Conservation (phyloP, 108 stramenopile genomes). For the Skeletonema menzelii region DNA sequence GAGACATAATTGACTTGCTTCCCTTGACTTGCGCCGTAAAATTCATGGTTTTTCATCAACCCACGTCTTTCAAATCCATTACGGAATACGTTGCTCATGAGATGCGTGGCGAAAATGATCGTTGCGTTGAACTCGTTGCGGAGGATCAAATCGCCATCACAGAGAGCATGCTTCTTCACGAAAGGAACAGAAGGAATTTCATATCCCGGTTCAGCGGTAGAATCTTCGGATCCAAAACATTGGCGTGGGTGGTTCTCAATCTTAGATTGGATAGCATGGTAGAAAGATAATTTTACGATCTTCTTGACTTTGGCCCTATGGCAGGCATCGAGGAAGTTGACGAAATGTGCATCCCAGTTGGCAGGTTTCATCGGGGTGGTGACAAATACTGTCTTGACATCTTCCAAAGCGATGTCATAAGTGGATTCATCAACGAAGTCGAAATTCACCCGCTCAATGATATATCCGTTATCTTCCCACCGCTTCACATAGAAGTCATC, state of each 20-base stretch:
- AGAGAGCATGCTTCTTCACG: conserved; percentile 43
- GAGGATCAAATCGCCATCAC: conserved; percentile 37
- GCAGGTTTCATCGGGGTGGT: conserved; percentile 19
- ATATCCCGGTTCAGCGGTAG: conserved; percentile 2
- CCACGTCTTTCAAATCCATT: conserved; percentile 15
- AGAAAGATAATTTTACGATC: conserved; percentile 53
- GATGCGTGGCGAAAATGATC: conserved; percentile 47
- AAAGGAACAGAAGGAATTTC: conserved; percentile 34
- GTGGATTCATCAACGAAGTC: conserved; percentile 39
- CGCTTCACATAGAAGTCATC: conserved; percentile 4
- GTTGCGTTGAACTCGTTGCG: conserved; percentile 26
- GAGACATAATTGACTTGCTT: conserved; percentile 53
- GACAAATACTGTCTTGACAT: conserved; percentile 46
- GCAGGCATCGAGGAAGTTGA: conserved; percentile 39
- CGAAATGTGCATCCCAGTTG: conserved; percentile 43
- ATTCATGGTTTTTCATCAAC: conserved; percentile 17
- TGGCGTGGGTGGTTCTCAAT: conserved; percentile 10
- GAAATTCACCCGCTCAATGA: conserved; percentile 34
- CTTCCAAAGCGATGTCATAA: conserved; percentile 41
- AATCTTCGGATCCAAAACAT: conserved; percentile 18
- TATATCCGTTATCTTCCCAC: conserved; percentile 15
- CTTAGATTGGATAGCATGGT: conserved; percentile 26
- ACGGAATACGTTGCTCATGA: conserved; percentile 44
- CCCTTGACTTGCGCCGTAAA: conserved; percentile 43
- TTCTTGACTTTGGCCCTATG: conserved; percentile 34